Conservation (phyloP, 768 basidiomycete species). For the Suillus placidus region DNA sequence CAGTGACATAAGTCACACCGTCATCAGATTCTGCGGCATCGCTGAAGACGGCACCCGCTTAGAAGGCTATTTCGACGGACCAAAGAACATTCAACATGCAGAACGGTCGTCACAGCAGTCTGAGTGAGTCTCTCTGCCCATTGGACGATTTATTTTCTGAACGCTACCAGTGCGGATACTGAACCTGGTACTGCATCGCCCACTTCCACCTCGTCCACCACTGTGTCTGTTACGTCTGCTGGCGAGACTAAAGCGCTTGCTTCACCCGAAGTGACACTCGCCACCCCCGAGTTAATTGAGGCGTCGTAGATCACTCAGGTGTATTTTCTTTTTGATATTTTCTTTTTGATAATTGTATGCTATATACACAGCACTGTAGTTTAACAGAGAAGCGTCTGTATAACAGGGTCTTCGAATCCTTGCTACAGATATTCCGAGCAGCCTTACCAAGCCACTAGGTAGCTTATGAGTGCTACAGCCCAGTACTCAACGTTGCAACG, state of each 20-base stretch:
- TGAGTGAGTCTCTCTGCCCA: neutral
- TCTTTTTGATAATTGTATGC: neutral
- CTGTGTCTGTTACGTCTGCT: neutral
- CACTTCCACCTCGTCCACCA: neutral
- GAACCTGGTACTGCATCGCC: neutral
- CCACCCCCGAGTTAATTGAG: neutral
- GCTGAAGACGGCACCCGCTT: conserved; percentile 56
- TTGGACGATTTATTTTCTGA: neutral
- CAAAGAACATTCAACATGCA: neutral
- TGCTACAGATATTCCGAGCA: neutral
- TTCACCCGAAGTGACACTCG: neutral
- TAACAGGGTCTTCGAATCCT: neutral
- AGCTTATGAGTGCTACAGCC: neutral
- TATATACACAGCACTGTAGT: neutral
- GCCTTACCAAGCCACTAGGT: neutral
- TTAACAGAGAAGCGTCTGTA: neutral
- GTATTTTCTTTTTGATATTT: too few species aligned
- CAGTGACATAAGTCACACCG: neutral
- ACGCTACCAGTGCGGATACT: neutral
- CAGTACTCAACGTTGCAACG: neutral
- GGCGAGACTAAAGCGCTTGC: neutral
- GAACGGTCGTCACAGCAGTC: neutral
- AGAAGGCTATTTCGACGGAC: conserved; percentile 34
- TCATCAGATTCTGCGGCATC: conserved; percentile 56
- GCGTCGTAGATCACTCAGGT: neutral